Base-by-base conservation (phyloP, 225 moss, liverwort and hornwort species). In the Rhytidiadelphus loreus region DNA sequence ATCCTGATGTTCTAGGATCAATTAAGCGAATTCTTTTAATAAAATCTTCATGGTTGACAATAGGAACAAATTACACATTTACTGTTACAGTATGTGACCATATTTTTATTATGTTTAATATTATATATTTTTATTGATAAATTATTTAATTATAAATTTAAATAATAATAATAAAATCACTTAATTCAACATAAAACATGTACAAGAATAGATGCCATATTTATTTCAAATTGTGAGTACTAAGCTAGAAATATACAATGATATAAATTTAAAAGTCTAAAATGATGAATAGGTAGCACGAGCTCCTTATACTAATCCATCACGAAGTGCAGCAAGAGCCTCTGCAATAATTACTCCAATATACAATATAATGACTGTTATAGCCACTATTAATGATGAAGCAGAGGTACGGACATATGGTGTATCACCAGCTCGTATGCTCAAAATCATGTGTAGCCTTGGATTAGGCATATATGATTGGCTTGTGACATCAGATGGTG, bases 391-490 rank as follows among this genome's bases (percentile, higher is more conserved):
- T 15, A 90, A 88, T 41, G 53, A 87, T 66, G 91, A 95, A 33
- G 91, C 84, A 12, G 92, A 92, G 9, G 56, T 91, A 39, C 56
- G 86, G 56, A 85, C 50, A 28, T 87, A 90, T 14, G 92, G 93
- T 30, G 59, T 94, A 35, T 92, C 87, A 5, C 74, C 92, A 9
- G 48, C 93, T 44, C 81, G 85, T 8, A 88, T 92, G 88, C 82
- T 94, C 8, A 90, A 90, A 82, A 83, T 95, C 37, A 84, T 87
- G 84, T 95, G 92, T 74, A 94, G 89, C n/a, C 87, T 85, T 56
- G 90, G 95, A 66, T 88, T 94, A 23, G 89, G 89, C 7, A 26
- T 73, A n/a, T 95, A 95, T n/a, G 48, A 89, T 50, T 94, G 94
- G 93, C 26, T 86, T 35, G 90, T 95, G 53, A 28, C 77, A 46